Conservation (phyloP, 164 flowering plant genomes). For the Litsea cubeba region DNA sequence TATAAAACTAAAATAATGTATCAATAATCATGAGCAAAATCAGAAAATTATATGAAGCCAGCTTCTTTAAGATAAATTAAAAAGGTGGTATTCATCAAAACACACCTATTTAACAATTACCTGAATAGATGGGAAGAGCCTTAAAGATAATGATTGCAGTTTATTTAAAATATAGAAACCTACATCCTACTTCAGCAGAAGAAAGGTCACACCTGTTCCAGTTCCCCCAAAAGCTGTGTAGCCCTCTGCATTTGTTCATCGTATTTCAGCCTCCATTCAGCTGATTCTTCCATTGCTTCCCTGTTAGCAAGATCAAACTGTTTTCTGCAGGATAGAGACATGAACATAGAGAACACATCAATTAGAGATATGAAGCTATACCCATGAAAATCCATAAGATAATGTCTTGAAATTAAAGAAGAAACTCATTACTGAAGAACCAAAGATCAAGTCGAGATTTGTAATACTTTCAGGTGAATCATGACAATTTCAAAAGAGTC, state of each 20-base stretch:
- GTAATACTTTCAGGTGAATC: background rate
- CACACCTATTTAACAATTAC: background rate
- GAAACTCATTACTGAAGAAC: background rate
- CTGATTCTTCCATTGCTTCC: slow-evolving; percentile 97
- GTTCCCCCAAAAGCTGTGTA: slow-evolving; percentile 40
- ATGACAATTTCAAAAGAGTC: background rate
- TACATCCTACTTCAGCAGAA: background rate
- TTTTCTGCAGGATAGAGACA: slow-evolving; percentile 34
- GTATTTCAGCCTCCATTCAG: slow-evolving; percentile 83
- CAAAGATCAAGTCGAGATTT: background rate
- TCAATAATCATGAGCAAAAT: no score
- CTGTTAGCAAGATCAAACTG: slow-evolving; percentile 85
- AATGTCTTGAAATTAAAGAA: background rate
- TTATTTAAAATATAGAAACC: no score
- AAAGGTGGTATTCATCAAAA: background rate
- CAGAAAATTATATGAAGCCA: no score
- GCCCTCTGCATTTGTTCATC: slow-evolving; percentile 61
- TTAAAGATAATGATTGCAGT: background rate
- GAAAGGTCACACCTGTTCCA: slow-evolving; percentile 36
- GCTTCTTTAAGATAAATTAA: background rate
- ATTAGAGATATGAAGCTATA: background rate
- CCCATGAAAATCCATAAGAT: background rate
- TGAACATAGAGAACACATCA: background rate
- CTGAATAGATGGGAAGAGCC: background rate
- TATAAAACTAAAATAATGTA: no score